Conservation (phyloP, 306 rosid species). For the Gynostemma pentaphyllum region DNA sequence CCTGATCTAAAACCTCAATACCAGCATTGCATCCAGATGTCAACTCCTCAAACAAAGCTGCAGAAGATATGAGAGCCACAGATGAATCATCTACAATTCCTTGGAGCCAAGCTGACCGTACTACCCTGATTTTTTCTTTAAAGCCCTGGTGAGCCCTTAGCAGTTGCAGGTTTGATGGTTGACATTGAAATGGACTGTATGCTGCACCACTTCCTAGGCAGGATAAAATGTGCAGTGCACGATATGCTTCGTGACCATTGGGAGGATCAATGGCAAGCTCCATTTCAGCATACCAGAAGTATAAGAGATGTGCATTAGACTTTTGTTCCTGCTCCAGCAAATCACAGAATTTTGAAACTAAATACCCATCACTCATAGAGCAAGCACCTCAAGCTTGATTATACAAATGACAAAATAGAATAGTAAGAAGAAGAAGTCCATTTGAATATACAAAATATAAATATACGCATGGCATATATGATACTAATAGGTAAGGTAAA, state of each 20-base stretch:
- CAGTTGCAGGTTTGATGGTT: conserved; percentile 60
- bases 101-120: conserved; percentile 55
- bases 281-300: conserved; percentile 88
- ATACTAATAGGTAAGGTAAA: background rate
- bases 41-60: conserved; percentile 79
- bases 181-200: conserved; percentile 57
- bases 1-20: conserved; percentile 69
- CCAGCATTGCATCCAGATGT: conserved; percentile 62
- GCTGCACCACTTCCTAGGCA: conserved; percentile 69
- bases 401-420: background rate
- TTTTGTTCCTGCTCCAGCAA: conserved; percentile 45
- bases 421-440: too few species aligned
- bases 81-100: conserved; percentile 74
- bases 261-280: conserved; percentile 46
- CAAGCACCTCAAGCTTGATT: background rate
- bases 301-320: conserved; percentile 58
- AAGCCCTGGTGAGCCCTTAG: conserved; percentile 91
- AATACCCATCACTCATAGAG: background rate
- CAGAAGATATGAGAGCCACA: conserved; percentile 61
- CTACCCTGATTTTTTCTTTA: conserved; percentile 58
- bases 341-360: conserved; percentile 9
- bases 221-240: conserved; percentile 63
- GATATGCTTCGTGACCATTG: conserved; percentile 27
- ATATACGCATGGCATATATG: background rate
- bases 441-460: background rate